Percentiles rank a stretch among this genome's conserved stretches.
Evolutionary conservation across 306 rosid genomes (phyloP).

Genomic region (Acacia confusa): DNA sequence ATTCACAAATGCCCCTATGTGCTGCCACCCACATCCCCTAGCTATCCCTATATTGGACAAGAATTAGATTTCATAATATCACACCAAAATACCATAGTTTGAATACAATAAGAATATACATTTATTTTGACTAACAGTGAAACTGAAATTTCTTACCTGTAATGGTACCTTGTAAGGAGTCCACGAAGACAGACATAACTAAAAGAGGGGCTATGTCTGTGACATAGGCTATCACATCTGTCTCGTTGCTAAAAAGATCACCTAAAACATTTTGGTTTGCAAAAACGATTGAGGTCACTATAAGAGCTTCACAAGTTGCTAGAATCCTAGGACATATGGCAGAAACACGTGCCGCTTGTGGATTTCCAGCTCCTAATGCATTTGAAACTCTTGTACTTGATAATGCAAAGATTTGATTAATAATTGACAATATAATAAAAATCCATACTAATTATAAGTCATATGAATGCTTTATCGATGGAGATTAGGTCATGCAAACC

Average conservation of each 20-base stretch:
- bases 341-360: not conserved
- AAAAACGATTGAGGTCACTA: not conserved
- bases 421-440: too few species aligned
- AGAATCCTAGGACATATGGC: not conserved
- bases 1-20: not conserved
- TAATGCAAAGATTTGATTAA: not conserved
- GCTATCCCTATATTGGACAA: slow-evolving; percentile 51
- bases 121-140: not conserved
- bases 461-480: too few species aligned
- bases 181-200: slow-evolving; percentile 50
- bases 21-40: not conserved
- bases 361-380: not conserved
- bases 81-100: not conserved
- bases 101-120: not conserved
- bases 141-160: slow-evolving; percentile 46
- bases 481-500: slow-evolving; percentile 37
- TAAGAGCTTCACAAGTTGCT: not conserved
- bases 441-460: too few species aligned
- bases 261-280: slow-evolving; percentile 48
- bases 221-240: slow-evolving; percentile 63
- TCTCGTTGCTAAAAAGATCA: slow-evolving; percentile 63
- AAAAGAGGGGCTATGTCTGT: not conserved
- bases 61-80: slow-evolving; percentile 17
- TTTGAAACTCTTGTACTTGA: not conserved
- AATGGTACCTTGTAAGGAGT: slow-evolving; percentile 57